Evolutionary conservation across 495 filamentous ascomycete genomes (phyloP).

Genomic region (Penicillium macrosclerotiorum): DNA sequence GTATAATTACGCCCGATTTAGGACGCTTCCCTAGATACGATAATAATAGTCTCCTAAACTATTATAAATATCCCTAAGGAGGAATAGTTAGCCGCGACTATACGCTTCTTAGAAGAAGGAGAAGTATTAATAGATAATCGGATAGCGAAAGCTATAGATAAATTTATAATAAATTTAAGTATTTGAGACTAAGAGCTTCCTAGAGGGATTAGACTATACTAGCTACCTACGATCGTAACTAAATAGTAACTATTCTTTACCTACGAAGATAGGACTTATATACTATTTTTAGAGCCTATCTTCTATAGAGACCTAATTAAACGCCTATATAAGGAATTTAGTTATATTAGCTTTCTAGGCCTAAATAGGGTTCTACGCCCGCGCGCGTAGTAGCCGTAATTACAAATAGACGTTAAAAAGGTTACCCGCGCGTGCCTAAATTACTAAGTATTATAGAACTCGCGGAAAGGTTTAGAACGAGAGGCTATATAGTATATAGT

Average conservation of each 20-base stretch:
- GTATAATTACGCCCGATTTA: neutral
- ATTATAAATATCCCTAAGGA: neutral
- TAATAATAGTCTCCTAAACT: neutral
- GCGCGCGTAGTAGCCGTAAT: neutral
- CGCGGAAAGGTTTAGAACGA: neutral
- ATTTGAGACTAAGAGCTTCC: neutral
- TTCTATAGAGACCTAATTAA: neutral
- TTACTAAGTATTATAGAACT: neutral
- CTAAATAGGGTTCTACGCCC: neutral
- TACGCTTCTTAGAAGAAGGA: neutral
- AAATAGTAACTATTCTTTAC: constrained; percentile 1
- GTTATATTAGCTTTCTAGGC: neutral
- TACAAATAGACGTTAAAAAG: neutral
- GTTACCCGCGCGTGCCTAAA: neutral
- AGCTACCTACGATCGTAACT: neutral
- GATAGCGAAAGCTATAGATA: neutral
- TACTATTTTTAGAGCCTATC: neutral
- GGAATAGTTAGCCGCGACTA: neutral
- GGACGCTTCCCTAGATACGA: neutral
- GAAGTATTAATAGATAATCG: neutral
- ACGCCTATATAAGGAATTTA: neutral
- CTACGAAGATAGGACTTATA: neutral
- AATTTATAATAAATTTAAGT: too few species aligned
- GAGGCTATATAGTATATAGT: constrained; percentile 1
- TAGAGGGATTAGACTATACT: neutral